These are phyloP conservation scores for Cupressus sempervirens DNA, from an alignment of 75 land plant genomes.

Conservation along the genomic window DNA sequence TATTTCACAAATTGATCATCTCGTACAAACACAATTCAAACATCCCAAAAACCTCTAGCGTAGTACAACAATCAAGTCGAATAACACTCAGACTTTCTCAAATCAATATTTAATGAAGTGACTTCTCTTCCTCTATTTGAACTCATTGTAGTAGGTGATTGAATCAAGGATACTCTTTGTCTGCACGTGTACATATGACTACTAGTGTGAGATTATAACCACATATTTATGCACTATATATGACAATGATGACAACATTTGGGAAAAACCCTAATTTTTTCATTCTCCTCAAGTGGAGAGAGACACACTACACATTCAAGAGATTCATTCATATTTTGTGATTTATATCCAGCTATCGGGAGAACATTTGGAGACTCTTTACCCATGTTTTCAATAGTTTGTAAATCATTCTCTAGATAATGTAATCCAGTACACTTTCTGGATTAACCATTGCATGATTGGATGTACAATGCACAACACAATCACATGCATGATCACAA, in stretches of 20 bases:
- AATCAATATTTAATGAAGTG: not conserved
- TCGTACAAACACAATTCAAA: no score
- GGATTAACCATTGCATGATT: no score
- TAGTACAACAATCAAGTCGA: no score
- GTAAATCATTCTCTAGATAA: not conserved
- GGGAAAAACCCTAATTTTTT: constrained; percentile 36
- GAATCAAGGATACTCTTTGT: not conserved
- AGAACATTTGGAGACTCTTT: not conserved
- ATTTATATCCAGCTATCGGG: not conserved
- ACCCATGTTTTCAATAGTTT: not conserved
- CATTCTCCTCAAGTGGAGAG: constrained; percentile 44
- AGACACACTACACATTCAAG: constrained; percentile 58
- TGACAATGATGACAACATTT: constrained; percentile 60
- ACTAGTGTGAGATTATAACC: constrained; percentile 51
- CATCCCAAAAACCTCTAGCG: no score
- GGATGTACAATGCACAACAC: no score
- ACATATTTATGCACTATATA: constrained; percentile 56
- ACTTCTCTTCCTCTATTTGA: not conserved
- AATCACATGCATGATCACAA: no score
- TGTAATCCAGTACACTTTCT: not conserved
- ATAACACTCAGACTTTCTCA: not conserved
- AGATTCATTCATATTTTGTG: not conserved
- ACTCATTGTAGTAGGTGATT: not conserved
- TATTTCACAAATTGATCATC: no score
- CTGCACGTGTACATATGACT: constrained; percentile 81